Evolutionary conservation across 129 eudicot genomes (phyloP).

Genomic region (Helichrysum umbraculigerum): DNA sequence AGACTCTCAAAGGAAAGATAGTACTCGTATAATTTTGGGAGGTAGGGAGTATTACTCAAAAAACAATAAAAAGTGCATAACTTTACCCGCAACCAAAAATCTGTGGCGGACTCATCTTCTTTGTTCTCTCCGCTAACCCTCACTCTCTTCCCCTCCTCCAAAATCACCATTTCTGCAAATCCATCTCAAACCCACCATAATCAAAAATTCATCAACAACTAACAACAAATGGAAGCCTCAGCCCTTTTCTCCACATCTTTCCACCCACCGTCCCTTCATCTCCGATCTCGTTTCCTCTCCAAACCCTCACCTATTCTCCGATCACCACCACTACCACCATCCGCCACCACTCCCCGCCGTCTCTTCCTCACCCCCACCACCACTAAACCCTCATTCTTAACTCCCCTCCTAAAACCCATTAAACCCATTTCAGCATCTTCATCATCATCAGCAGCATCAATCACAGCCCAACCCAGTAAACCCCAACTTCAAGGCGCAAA

Average conservation of each 20-base stretch:
- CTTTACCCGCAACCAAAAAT: conserved; percentile 4
- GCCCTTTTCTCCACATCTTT: conserved; percentile 42
- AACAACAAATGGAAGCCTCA: conserved; percentile 51
- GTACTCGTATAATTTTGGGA: too few species aligned
- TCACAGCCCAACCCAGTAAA: conserved; percentile 31
- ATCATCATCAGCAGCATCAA: conserved; percentile 1
- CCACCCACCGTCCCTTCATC: conserved; percentile 37
- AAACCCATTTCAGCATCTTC: conserved; percentile 38
- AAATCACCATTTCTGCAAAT: conserved; percentile 29
- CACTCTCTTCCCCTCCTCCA: neutral
- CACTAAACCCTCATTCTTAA: conserved; percentile 30
- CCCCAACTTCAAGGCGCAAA: conserved; percentile 55
- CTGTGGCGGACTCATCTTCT: conserved; percentile 30
- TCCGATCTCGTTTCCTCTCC: conserved; percentile 42
- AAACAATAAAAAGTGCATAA: neutral
- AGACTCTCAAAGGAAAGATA: too few species aligned
- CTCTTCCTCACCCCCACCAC: conserved; percentile 28
- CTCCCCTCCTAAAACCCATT: conserved; percentile 28
- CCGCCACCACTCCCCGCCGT: conserved; percentile 9
- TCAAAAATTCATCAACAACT: neutral
- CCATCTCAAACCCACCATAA: neutral
- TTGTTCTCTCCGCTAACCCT: conserved; percentile 19
- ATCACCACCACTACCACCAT: conserved; percentile 17
- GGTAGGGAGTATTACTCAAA: neutral
- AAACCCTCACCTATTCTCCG: conserved; percentile 26